A percentile compares a stretch with the other conserved stretches of the same genome.
These are phyloP conservation scores for Aplosporella prunicola DNA, from an alignment of 2,329 filamentous ascomycete genomes.

Conservation along the genomic window DNA sequence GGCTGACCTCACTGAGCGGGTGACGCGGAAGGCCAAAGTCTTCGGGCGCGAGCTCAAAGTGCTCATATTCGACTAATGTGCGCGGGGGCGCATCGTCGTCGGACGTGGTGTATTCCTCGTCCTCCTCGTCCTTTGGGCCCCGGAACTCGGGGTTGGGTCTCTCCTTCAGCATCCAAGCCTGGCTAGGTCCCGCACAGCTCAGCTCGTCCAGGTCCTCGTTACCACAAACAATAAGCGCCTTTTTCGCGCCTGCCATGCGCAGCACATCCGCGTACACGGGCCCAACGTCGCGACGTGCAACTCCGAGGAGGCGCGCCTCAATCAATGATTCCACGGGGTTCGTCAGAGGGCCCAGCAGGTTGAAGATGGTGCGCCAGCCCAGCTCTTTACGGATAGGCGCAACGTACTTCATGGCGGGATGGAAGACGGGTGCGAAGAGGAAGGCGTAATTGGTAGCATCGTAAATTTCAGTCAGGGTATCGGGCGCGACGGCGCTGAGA, in stretches of 20 bases:
- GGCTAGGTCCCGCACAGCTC: slow-evolving; percentile 77
- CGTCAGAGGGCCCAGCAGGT: slow-evolving; percentile 82
- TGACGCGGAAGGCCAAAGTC: slow-evolving; percentile 79
- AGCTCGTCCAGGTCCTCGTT: slow-evolving; percentile 94
- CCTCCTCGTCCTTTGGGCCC: slow-evolving; percentile 18
- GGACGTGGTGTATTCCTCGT: slow-evolving; percentile 35
- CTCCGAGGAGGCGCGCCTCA: slow-evolving; percentile 87
- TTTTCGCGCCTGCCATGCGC: slow-evolving; percentile 62
- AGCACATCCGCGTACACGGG: slow-evolving; percentile 83
- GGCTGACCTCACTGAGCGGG: slow-evolving; percentile 66
- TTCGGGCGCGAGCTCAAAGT: slow-evolving; percentile 68
- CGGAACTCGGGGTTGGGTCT: slow-evolving; percentile 37
- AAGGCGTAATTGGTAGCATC: slow-evolving; percentile 82
- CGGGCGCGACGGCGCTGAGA: slow-evolving; percentile 63
- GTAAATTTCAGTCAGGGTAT: slow-evolving; percentile 65
- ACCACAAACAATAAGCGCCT: slow-evolving; percentile 86
- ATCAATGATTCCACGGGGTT: slow-evolving; percentile 74
- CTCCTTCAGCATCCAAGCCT: slow-evolving; percentile 72
- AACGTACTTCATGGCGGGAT: slow-evolving; percentile 86
- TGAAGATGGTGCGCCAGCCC: slow-evolving; percentile 95
- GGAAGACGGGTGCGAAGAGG: slow-evolving; percentile 91
- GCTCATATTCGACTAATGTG: slow-evolving; percentile 52
- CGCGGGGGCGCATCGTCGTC: slow-evolving; percentile 31
- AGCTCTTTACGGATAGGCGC: slow-evolving; percentile 78
- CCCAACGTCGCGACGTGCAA: slow-evolving; percentile 78